Evolutionary conservation across 495 filamentous ascomycete genomes (phyloP).

Genomic region (Daldinia bambusicola): DNA sequence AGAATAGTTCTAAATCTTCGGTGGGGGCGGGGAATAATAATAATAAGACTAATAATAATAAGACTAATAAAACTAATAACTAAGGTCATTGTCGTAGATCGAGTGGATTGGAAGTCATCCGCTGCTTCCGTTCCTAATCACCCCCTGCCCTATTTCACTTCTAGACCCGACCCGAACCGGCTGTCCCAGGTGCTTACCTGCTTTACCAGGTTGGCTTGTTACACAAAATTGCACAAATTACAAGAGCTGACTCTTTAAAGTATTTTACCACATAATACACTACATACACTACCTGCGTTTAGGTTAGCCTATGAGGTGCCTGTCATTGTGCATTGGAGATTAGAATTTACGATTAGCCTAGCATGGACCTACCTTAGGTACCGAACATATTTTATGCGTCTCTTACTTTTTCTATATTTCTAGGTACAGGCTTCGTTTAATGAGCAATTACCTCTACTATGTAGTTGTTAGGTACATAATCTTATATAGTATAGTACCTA

Average conservation of each 20-base stretch:
- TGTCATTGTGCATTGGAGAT: no score
- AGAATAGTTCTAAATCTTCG: conserved; percentile 1
- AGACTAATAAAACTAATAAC: no score
- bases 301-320: background rate
- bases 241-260: background rate
- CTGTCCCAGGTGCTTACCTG: conserved; percentile 22
- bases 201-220: conserved; percentile 2
- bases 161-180: conserved; percentile 36
- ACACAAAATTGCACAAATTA: conserved; percentile 16
- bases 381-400: no score
- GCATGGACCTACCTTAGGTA: no score
- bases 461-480: no score
- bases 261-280: no score
- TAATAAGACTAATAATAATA: no score
- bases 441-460: no score
- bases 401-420: background rate
- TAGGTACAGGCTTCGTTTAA: no score
- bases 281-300: no score
- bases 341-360: background rate
- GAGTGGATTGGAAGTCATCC: conserved; percentile 41
- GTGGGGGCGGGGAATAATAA: conserved; percentile 33
- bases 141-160: conserved; percentile 22
- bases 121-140: conserved; percentile 29
- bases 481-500: no score
- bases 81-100: conserved; percentile 19